phyloP scores from a whole-genome alignment of 805 yeast species.

The Scheffersomyces ergatensis region DNA sequence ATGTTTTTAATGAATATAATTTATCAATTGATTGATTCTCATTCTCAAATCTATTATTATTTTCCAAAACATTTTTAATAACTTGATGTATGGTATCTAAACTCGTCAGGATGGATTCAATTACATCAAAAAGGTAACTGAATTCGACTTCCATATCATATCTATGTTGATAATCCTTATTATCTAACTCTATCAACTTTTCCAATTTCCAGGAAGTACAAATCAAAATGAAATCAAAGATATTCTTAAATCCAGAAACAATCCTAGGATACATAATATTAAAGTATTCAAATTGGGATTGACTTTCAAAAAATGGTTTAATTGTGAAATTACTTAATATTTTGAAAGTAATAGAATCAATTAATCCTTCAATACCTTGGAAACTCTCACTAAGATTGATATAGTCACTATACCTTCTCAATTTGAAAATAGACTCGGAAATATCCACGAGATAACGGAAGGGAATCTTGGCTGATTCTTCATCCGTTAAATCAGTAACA shows the following conservation, averaged over 20 bases:
- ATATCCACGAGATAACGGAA: constrained; percentile 8
- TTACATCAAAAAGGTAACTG: constrained; percentile 1
- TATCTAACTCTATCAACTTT: constrained; percentile 21
- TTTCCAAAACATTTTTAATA: not conserved
- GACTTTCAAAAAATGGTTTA: not conserved
- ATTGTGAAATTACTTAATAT: constrained; percentile 20
- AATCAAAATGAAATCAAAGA: constrained; percentile 24
- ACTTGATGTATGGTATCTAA: not conserved
- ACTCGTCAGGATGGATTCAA: constrained; percentile 4
- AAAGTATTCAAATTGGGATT: not conserved
- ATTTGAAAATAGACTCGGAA: constrained; percentile 17
- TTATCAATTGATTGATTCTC: not conserved
- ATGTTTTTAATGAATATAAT: constrained; percentile 14
- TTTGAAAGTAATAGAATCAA: constrained; percentile 12
- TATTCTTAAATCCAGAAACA: constrained; percentile 6
- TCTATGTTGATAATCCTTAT: constrained; percentile 15
- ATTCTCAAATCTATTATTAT: not conserved
- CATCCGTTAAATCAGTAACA: not conserved
- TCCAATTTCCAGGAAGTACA: constrained; percentile 35
- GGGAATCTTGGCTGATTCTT: not conserved
- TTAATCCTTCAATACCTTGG: constrained; percentile 7
- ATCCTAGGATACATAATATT: not conserved
- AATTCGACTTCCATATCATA: constrained; percentile 22
- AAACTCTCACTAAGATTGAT: constrained; percentile 11
- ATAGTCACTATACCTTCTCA: constrained; percentile 22